A percentile compares a stretch with the other conserved stretches of the same genome.
These are phyloP conservation scores for Skeletonema grethae DNA, from an alignment of 108 stramenopile genomes.

Conservation along the genomic window DNA sequence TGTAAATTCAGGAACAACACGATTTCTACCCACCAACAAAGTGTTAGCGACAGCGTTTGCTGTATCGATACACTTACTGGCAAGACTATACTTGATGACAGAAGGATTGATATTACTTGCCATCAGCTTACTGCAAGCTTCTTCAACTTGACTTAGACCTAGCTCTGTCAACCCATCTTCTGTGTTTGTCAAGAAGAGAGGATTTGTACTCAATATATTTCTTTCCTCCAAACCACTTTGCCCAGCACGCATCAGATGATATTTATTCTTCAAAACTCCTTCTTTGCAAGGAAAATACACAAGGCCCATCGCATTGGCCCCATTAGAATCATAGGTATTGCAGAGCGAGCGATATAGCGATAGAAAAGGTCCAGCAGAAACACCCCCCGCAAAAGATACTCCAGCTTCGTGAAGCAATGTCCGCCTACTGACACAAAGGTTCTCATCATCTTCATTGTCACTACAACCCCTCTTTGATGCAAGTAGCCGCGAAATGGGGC, in stretches of 20 bases:
- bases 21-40: slow-evolving; percentile 49
- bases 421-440: slow-evolving; percentile 14
- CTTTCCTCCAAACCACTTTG: slow-evolving; percentile 42
- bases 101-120: slow-evolving; percentile 45
- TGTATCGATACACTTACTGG: slow-evolving; percentile 54
- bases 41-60: slow-evolving; percentile 50
- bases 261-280: slow-evolving; percentile 40
- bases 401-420: slow-evolving; percentile 22
- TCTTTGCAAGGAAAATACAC: slow-evolving; percentile 45
- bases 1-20: slow-evolving; percentile 62
- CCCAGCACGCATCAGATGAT: slow-evolving; percentile 61
- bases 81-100: slow-evolving; percentile 48
- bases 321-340: not conserved
- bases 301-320: slow-evolving; percentile 44
- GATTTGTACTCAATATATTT: slow-evolving; percentile 54
- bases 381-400: slow-evolving; percentile 21
- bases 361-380: slow-evolving; percentile 36
- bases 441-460: not conserved
- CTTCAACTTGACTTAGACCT: slow-evolving; percentile 47
- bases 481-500: not conserved
- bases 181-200: slow-evolving; percentile 60
- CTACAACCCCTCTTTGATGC: not conserved
- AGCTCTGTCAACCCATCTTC: slow-evolving; percentile 46
- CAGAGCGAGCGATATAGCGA: slow-evolving; percentile 10
- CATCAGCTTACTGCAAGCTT: slow-evolving; percentile 33